Base-by-base conservation (phyloP, 2,329 filamentous ascomycete species). In the Hawksworthiomyces lignivorus region DNA sequence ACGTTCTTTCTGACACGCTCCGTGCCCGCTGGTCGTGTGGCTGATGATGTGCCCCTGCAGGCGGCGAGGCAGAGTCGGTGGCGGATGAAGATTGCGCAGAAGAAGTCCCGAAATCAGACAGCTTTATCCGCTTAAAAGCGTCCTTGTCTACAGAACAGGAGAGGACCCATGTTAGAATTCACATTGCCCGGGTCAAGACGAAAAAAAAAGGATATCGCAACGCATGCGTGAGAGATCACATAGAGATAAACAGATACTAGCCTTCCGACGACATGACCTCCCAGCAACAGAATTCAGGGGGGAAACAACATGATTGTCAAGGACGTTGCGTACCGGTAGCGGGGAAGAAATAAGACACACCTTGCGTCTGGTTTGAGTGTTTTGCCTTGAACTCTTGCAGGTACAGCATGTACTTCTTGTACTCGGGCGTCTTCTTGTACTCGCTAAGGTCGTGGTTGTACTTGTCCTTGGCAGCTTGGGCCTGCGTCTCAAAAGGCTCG, bases 341-440 rank as follows among this genome's bases (percentile, higher is more conserved):
- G 15, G 36, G 46, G 29, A 43, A 43, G 33, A 42, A n/a, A 15
- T 31, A 29, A 19, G 18, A 58, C 61, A 48, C 60, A 77, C 76
- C 73, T 70, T 77, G 72, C 39, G 64, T 63, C 35, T 74, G 68
- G 43, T 67, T 68, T 20, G 72, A 65, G 54, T 89, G 82, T 56
- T 83, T 84, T 36, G 80, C 75, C 56, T 84, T 88, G 65, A 92
- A 90, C 1, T 89, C 84, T 24, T 77, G 72, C 18, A 90, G 64
- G 56, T 92, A 92, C 32, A 77, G 71, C 46, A 75, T 69, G 50
- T 90, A 89, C 39, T 77, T 73, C 43, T 70, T 74, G 55, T 80
- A 87, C 37, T 82, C 71, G 7, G 72, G 55, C 1, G 84, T 89
- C 61, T 87, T 87, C 58, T 89, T 89, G 59, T 90, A 90, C 50